Evolutionary conservation across 345 rosid species (phyloP).

Genomic region (Acer negundo): DNA sequence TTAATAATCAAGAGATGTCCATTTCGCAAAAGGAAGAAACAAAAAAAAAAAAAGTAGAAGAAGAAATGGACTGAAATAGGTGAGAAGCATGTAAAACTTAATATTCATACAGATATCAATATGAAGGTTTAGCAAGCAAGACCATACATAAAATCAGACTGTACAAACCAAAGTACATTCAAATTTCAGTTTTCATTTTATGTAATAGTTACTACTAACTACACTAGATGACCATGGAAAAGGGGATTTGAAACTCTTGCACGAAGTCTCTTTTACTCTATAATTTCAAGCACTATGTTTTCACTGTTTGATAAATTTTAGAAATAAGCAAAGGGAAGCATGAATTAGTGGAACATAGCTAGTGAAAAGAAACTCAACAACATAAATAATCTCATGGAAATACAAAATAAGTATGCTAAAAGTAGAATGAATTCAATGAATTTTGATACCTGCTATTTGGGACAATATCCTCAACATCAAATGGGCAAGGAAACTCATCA

Average conservation of each 20-base stretch:
- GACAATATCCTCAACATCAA: constrained; percentile 72
- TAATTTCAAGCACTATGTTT: not conserved
- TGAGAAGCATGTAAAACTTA: not conserved
- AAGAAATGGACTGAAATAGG: not conserved
- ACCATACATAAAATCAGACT: not conserved
- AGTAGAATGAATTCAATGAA: not conserved
- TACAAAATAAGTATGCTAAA: not conserved
- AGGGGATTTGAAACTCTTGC: not conserved
- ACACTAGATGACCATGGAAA: not conserved
- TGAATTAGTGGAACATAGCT: not conserved
- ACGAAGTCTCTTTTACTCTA: not conserved
- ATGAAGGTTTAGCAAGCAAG: not conserved
- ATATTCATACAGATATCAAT: not conserved
- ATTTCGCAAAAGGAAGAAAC: not conserved
- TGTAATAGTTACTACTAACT: not conserved
- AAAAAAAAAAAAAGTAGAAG: not conserved
- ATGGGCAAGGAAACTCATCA: constrained; percentile 82
- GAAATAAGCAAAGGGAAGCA: not conserved
- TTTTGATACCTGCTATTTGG: constrained; percentile 64
- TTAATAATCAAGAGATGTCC: not conserved
- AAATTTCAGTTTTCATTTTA: not conserved
- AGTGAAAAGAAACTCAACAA: not conserved
- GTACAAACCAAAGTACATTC: not conserved
- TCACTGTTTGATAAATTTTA: not conserved
- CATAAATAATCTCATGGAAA: not conserved